Conservation (phyloP, 192 early-diverging fungal species). For the Gigaspora rosea region DNA sequence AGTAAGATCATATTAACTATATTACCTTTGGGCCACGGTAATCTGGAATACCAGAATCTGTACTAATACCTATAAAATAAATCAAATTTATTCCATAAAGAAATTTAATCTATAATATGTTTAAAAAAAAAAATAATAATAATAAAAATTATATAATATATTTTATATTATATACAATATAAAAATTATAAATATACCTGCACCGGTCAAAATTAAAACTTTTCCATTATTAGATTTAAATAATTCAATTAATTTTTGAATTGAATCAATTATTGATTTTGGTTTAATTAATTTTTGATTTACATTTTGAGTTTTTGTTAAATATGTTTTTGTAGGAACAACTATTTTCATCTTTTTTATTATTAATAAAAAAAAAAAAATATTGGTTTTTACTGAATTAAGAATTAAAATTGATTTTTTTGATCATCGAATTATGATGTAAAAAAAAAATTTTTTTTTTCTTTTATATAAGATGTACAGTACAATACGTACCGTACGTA, state of each 20-base stretch:
- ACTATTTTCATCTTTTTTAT: no score
- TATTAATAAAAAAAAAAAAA: no score
- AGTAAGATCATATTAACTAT: no score
- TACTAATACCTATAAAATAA: conserved; percentile 53
- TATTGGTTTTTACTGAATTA: no score
- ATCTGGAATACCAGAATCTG: conserved; percentile 77
- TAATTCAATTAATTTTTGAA: not conserved
- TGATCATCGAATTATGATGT: no score
- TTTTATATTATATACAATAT: not conserved
- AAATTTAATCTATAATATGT: no score
- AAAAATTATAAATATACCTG: conserved; percentile 34
- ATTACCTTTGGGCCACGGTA: conserved; percentile 72
- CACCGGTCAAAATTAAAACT: conserved; percentile 54
- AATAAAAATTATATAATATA: not conserved
- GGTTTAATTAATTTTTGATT: not conserved
- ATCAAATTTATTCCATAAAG: not conserved
- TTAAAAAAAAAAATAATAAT: no score
- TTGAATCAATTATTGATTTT: not conserved
- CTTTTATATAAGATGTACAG: no score
- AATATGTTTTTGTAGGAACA: no score
- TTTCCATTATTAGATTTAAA: conserved; percentile 26
- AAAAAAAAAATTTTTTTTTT: no score
- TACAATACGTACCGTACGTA: no score
- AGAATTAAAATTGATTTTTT: no score
- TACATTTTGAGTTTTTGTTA: not conserved